Conservation (phyloP, 2,329 filamentous ascomycete species). For the Beauveria brongniartii region DNA sequence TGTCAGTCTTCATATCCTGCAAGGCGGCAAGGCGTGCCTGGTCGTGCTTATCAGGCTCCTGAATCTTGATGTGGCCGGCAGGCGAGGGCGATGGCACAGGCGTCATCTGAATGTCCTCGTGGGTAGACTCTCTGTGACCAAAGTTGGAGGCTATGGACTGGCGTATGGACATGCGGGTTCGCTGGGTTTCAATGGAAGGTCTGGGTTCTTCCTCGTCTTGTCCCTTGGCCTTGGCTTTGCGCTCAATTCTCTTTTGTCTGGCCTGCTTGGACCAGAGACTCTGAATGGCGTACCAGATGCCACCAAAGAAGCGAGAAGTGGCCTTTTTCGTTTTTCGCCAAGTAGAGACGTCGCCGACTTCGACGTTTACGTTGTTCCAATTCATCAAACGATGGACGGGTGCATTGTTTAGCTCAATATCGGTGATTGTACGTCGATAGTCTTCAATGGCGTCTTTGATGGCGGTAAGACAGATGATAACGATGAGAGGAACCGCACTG, state of each 20-base stretch:
- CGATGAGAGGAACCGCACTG: conserved; percentile 83
- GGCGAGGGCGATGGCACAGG: conserved; percentile 78
- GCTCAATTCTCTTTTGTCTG: conserved; percentile 39
- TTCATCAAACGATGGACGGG: conserved; percentile 82
- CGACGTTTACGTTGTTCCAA: conserved; percentile 89
- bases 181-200: conserved; percentile 42
- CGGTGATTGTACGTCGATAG: conserved; percentile 81
- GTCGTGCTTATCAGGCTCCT: conserved; percentile 31
- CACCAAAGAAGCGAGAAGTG: conserved; percentile 52
- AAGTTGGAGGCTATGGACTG: conserved; percentile 43
- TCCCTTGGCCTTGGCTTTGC: conserved; percentile 25
- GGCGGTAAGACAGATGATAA: conserved; percentile 80
- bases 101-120: conserved; percentile 86
- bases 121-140: conserved; percentile 43
- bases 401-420: conserved; percentile 93
- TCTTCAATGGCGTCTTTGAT: conserved; percentile 96
- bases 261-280: conserved; percentile 44
- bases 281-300: conserved; percentile 42
- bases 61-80: conserved; percentile 26
- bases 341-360: conserved; percentile 72
- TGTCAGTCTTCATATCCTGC: conserved; percentile 40
- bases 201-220: conserved; percentile 44
- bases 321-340: conserved; percentile 94
- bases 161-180: conserved; percentile 26
- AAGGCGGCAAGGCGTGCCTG: conserved; percentile 29